A percentile compares a stretch with the other conserved stretches of the same genome.
phyloP scores from a whole-genome alignment of 176 grass and related monocot species.

The Ensete ventricosum region DNA sequence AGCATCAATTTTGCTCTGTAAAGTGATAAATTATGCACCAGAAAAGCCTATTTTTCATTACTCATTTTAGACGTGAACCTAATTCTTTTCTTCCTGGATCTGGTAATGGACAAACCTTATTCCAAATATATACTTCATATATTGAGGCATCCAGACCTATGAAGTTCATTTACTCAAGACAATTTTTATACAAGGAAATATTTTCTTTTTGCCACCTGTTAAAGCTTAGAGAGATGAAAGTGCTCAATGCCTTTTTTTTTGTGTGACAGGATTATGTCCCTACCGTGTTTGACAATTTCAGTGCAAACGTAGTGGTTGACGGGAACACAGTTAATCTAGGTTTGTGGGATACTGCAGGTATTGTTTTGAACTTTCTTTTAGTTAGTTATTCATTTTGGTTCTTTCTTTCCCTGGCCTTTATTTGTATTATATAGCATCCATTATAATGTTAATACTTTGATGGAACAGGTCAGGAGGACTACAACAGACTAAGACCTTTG shows the following conservation, averaged over 20 bases:
- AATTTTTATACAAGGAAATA: too few relatives aligned
- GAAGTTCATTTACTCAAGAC: too few relatives aligned
- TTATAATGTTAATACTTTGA: background rate
- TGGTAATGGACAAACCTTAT: too few relatives aligned
- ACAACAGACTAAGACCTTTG: conserved; percentile 71
- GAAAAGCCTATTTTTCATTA: too few relatives aligned
- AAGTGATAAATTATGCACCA: too few relatives aligned
- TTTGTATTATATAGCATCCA: background rate
- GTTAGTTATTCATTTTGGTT: too few relatives aligned
- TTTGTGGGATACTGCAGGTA: conserved; percentile 71
- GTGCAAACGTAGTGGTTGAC: conserved; percentile 69
- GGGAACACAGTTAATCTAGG: conserved; percentile 68
- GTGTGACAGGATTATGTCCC: conserved; percentile 57
- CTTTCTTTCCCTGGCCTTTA: background rate
- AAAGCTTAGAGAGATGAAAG: background rate
- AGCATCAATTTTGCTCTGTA: background rate
- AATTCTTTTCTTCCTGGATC: background rate
- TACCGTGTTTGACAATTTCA: conserved; percentile 72
- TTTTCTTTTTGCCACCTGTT: background rate
- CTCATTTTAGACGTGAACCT: too few relatives aligned
- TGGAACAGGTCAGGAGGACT: conserved; percentile 67
- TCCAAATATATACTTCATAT: background rate
- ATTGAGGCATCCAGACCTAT: background rate
- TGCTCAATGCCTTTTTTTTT: background rate
- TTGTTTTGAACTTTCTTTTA: conserved; percentile 3